Percentiles rank a stretch among this genome's conserved stretches.
These are phyloP conservation scores for Saccharomyces uvarum DNA, from an alignment of 1,139 yeast species.

Conservation along the genomic window DNA sequence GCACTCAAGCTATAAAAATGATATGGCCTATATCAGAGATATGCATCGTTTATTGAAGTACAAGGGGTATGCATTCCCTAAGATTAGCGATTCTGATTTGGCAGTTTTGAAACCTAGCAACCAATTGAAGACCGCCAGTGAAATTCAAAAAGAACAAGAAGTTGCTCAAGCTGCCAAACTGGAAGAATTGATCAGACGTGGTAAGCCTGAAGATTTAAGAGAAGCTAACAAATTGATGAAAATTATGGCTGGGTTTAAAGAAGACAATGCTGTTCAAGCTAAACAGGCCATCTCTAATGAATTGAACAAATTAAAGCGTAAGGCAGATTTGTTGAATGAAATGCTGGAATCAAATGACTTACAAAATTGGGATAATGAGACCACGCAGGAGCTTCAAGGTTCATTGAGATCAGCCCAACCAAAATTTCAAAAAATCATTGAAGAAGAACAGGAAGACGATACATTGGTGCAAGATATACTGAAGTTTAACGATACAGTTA, in stretches of 20 bases:
- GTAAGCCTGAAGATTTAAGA: slow-evolving; percentile 85
- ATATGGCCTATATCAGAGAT: slow-evolving; percentile 82
- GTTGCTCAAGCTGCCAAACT: slow-evolving; percentile 89
- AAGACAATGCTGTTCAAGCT: slow-evolving; percentile 56
- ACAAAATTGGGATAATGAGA: slow-evolving; percentile 54
- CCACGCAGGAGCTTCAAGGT: slow-evolving; percentile 64
- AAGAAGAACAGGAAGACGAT: slow-evolving; percentile 61
- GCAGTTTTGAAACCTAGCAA: slow-evolving; percentile 87
- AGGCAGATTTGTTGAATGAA: slow-evolving; percentile 77
- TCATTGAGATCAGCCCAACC: slow-evolving; percentile 78
- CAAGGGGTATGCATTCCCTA: slow-evolving; percentile 87
- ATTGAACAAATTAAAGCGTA: slow-evolving; percentile 69
- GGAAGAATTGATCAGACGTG: slow-evolving; percentile 88
- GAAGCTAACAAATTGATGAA: slow-evolving; percentile 95
- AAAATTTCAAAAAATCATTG: slow-evolving; percentile 68
- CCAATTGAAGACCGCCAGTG: slow-evolving; percentile 75
- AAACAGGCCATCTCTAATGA: slow-evolving; percentile 76
- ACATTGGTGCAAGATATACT: slow-evolving; percentile 58
- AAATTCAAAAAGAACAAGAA: slow-evolving; percentile 82
- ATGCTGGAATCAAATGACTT: slow-evolving; percentile 58
- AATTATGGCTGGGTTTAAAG: slow-evolving; percentile 92
- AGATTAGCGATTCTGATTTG: slow-evolving; percentile 77
- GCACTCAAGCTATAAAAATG: slow-evolving; percentile 82
- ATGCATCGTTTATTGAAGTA: slow-evolving; percentile 83
- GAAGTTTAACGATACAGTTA: slow-evolving; percentile 65